Base-by-base conservation (phyloP, 228 moss, liverwort and hornwort genomes). In the Sphagnum fallax region DNA sequence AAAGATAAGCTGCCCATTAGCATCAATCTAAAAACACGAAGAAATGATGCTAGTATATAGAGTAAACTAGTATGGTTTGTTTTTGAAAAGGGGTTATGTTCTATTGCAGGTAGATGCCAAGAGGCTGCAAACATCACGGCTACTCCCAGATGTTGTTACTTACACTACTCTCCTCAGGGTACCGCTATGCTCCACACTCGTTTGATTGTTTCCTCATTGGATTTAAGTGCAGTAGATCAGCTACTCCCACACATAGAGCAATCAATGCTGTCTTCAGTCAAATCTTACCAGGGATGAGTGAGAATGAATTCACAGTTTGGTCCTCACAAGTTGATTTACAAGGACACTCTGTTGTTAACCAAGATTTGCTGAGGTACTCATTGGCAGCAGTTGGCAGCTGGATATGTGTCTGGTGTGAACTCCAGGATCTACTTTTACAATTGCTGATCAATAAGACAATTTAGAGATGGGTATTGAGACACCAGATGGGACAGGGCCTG, bases 141-240 rank as follows among this genome's bases (percentile, higher is more conserved):
- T 97, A 76, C 88, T 97, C 58, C 97, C 97, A 50, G 97, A 97
- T 76, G 97, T 93, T 62, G 91, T 97, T 68, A 93, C 93, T 4
- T 91, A 87, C 53, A 97, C 97, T 69, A 97, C 97, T 51, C 87
- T 97, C 60, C 77, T 97, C 69, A 85, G 91, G 93, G 97, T 97
- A 83, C 53, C 9, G 16, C 32, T 5, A 10, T 32, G 52, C 73
- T 4, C 62, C 4, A 10, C 16, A 10, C 62, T 16, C 62, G 5
- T 5, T 32, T 32, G 32, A 16, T 61, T 61, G 60, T 14, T 16
- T 61, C 5, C 16, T 16, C 16, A 14, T 61, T 1, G 32, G 32
- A 32, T 32, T 32, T 32, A 32, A 32, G 32, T 32, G 2, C 32
- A 32, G 32, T 32, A 32, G 32, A 32, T 32, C 2, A 32, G 32